These are phyloP conservation scores for Fraxinus baroniana DNA, from an alignment of 305 asterid genomes.

Conservation along the genomic window DNA sequence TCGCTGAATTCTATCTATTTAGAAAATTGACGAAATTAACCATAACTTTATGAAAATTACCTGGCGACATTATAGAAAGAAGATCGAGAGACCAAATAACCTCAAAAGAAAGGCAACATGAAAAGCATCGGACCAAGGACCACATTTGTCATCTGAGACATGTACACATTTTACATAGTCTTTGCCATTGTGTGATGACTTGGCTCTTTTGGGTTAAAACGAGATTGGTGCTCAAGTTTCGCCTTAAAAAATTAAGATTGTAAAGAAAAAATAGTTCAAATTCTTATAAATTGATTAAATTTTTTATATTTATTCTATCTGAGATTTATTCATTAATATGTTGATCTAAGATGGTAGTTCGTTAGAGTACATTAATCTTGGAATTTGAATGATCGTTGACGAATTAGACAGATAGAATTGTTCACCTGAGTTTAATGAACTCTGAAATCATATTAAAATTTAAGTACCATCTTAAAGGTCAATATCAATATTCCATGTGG, in stretches of 20 bases:
- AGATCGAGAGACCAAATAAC: neutral
- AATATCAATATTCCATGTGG: neutral
- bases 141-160: neutral
- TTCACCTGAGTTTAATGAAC: too few relatives aligned
- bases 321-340: neutral
- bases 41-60: neutral
- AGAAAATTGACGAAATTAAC: neutral
- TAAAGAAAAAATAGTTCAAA: neutral
- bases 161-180: neutral
- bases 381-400: neutral
- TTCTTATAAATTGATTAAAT: too few relatives aligned
- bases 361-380: too few relatives aligned
- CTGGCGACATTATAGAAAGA: neutral
- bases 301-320: too few relatives aligned
- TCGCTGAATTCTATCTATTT: too few relatives aligned
- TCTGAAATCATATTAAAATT: too few relatives aligned
- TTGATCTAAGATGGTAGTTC: too few relatives aligned
- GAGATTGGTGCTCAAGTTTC: neutral
- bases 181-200: neutral
- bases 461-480: neutral
- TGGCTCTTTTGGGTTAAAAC: neutral
- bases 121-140: neutral
- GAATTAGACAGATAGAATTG: too few relatives aligned
- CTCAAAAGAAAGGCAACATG: neutral
- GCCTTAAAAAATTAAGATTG: neutral